These are phyloP conservation scores for Dalechampia spathulata DNA, from an alignment of 441 rosid genomes.

Conservation along the genomic window DNA sequence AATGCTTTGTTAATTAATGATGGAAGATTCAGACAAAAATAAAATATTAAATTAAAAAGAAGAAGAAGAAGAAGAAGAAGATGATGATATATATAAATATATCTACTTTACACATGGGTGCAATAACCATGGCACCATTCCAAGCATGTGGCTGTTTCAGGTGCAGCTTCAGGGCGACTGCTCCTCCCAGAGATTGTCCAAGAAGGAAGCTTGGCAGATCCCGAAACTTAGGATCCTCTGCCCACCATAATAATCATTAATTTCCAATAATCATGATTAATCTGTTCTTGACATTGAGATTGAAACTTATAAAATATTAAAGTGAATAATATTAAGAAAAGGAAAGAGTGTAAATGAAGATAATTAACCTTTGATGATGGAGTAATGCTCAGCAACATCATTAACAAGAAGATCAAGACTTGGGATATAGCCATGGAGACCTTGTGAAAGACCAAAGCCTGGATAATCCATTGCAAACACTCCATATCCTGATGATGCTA, in stretches of 20 bases:
- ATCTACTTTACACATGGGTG: constrained; percentile 95
- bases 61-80: neutral
- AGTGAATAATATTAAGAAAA: no score
- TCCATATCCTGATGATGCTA: constrained; percentile 71
- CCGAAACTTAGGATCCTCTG: constrained; percentile 47
- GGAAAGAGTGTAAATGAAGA: no score
- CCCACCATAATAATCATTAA: no score
- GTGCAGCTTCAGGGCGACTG: constrained; percentile 77
- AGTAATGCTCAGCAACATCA: constrained; percentile 67
- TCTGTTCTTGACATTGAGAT: no score
- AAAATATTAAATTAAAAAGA: neutral
- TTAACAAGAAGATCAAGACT: constrained; percentile 59
- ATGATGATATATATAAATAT: no score
- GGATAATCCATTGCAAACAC: constrained; percentile 95
- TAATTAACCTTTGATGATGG: constrained; percentile 49
- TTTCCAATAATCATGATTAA: no score
- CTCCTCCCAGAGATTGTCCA: constrained; percentile 96
- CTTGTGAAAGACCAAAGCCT: constrained; percentile 86
- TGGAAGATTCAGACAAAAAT: neutral
- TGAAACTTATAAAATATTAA: no score
- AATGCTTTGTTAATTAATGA: no score
- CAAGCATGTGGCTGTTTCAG: constrained; percentile 74
- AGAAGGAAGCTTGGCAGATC: constrained; percentile 63
- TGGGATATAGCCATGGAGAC: constrained; percentile 66
- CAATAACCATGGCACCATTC: constrained; percentile 84